These are phyloP conservation scores for Guadua angustifolia DNA, from an alignment of 176 grass and related monocot species.

Conservation along the genomic window DNA sequence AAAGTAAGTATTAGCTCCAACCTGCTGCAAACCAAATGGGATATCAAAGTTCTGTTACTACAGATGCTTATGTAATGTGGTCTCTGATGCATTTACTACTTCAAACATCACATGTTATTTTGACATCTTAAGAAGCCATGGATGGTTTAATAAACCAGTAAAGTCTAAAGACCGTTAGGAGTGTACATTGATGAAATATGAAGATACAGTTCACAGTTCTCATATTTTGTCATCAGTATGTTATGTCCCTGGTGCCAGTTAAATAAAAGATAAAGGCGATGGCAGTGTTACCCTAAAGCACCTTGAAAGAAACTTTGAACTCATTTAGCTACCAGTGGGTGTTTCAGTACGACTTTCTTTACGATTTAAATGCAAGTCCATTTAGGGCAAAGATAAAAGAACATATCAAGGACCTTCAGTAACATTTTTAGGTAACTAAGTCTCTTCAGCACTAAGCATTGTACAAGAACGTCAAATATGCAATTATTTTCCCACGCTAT, in stretches of 20 bases:
- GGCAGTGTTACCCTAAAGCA: slow-evolving; percentile 25
- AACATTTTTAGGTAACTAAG: slow-evolving; percentile 11
- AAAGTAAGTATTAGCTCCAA: slow-evolving; percentile 12
- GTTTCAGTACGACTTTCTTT: slow-evolving; percentile 24
- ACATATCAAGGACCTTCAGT: not conserved
- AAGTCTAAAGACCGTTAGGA: slow-evolving; percentile 18
- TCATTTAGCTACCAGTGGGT: slow-evolving; percentile 11
- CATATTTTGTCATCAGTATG: slow-evolving; percentile 11
- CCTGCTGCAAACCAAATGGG: not conserved
- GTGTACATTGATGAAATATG: not conserved
- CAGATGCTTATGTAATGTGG: slow-evolving; percentile 1
- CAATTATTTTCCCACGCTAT: slow-evolving; percentile 18
- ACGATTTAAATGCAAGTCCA: slow-evolving; percentile 21
- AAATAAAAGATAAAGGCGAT: slow-evolving; percentile 23
- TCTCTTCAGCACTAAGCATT: slow-evolving; percentile 17
- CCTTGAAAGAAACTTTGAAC: slow-evolving; percentile 16
- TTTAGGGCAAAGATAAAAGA: slow-evolving; percentile 21
- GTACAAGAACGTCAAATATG: not conserved
- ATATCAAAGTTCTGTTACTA: slow-evolving; percentile 7
- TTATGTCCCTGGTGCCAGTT: not conserved
- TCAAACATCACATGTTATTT: slow-evolving; percentile 6
- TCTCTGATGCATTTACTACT: slow-evolving; percentile 1
- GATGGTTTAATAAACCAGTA: slow-evolving; percentile 1
- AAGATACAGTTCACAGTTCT: not conserved
- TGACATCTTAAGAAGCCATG: slow-evolving; percentile 31